These are phyloP conservation scores for Davidsoniella neocaledoniae DNA, from an alignment of 2,329 filamentous ascomycete species.

Conservation along the genomic window DNA sequence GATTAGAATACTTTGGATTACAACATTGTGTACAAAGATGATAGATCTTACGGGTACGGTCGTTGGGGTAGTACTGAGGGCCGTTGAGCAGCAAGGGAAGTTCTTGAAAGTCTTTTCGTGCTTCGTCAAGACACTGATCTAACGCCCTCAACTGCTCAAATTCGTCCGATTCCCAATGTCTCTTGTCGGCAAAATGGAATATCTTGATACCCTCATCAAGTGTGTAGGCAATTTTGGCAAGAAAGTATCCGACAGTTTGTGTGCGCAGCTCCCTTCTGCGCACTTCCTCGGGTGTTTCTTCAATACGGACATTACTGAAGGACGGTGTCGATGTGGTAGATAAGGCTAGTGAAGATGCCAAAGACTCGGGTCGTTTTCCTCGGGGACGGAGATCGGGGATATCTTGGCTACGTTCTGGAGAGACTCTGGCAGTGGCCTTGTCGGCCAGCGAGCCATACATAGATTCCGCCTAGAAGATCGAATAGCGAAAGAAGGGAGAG, in stretches of 20 bases:
- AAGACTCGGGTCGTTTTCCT: constrained; percentile 9
- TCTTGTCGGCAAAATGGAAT: constrained; percentile 39
- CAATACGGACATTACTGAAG: not conserved
- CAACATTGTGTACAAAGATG: not conserved
- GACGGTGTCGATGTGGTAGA: not conserved
- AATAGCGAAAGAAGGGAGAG: too few species aligned
- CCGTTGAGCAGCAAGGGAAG: constrained; percentile 38
- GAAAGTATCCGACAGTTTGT: constrained; percentile 40
- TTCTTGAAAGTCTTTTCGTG: constrained; percentile 43
- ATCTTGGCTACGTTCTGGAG: not conserved
- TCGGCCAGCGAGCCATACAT: constrained; percentile 10
- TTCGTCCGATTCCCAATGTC: constrained; percentile 41
- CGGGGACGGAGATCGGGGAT: constrained; percentile 5
- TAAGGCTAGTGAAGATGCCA: constrained; percentile 5
- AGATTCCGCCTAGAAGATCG: not conserved
- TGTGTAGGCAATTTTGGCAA: constrained; percentile 39
- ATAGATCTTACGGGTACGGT: constrained; percentile 17
- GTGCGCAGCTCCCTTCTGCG: constrained; percentile 19
- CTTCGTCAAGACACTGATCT: constrained; percentile 38
- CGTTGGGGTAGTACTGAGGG: constrained; percentile 39
- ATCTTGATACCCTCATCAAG: constrained; percentile 36
- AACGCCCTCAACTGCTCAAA: constrained; percentile 40
- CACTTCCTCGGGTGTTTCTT: constrained; percentile 14
- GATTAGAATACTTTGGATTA: not conserved
- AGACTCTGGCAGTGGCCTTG: constrained; percentile 1